phyloP scores from a whole-genome alignment of 805 yeast species.

The Metschnikowia bowlesiae region DNA sequence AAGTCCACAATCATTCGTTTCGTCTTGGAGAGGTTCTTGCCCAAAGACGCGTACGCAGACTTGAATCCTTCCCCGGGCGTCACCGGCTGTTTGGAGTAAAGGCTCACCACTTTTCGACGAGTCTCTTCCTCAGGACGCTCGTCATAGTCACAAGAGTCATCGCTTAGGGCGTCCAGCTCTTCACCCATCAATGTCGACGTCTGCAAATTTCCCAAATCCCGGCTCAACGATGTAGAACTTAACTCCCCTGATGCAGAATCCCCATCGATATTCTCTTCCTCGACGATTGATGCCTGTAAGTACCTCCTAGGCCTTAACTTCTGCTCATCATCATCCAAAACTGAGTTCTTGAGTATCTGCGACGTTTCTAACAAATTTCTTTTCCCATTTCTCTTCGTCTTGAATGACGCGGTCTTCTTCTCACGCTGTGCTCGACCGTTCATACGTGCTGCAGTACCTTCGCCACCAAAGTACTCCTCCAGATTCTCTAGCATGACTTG shows the following conservation, averaged over 20 bases:
- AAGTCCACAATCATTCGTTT: constrained; percentile 57
- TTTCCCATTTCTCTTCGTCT: constrained; percentile 1
- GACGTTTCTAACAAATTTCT: constrained; percentile 24
- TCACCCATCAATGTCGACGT: constrained; percentile 25
- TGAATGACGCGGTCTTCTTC: neutral
- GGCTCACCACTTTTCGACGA: constrained; percentile 48
- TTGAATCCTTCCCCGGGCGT: constrained; percentile 66
- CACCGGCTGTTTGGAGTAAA: constrained; percentile 81
- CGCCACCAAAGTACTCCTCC: constrained; percentile 75
- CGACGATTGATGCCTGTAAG: constrained; percentile 30
- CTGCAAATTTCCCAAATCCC: constrained; percentile 9
- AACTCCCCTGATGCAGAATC: constrained; percentile 5
- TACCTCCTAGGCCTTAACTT: constrained; percentile 24
- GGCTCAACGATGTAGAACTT: neutral
- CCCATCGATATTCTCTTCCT: constrained; percentile 23
- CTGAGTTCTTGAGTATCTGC: constrained; percentile 20
- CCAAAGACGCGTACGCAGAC: constrained; percentile 71
- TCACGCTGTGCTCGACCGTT: constrained; percentile 7
- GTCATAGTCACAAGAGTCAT: constrained; percentile 19
- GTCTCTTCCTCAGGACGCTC: constrained; percentile 23
- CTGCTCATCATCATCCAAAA: constrained; percentile 18
- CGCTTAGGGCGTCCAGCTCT: constrained; percentile 15
- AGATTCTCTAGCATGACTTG: constrained; percentile 76
- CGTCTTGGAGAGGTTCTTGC: constrained; percentile 62
- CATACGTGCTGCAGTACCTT: constrained; percentile 51